Conservation (phyloP, 192 early-diverging fungal species). For the Linnemannia exigua region DNA sequence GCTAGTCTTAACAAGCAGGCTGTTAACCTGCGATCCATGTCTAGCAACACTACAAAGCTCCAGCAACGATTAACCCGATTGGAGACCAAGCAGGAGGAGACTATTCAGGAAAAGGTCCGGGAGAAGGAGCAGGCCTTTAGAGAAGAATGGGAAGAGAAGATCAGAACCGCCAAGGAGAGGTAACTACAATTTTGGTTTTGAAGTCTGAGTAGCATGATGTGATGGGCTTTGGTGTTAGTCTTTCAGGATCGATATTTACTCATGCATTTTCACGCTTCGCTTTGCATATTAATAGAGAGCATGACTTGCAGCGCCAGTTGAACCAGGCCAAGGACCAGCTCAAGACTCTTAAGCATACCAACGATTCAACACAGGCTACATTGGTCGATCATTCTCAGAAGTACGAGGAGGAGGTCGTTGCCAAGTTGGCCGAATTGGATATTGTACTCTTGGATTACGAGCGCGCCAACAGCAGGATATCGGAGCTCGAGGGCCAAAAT, state of each 20-base stretch:
- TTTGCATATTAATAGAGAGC: slow-evolving; percentile 65
- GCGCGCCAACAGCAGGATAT: slow-evolving; percentile 78
- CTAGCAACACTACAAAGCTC: slow-evolving; percentile 62
- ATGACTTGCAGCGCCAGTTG: slow-evolving; percentile 85
- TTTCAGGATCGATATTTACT: background rate
- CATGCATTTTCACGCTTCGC: background rate
- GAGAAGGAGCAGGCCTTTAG: slow-evolving; percentile 82
- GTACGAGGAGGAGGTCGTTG: slow-evolving; percentile 86
- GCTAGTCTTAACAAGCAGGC: slow-evolving; percentile 60
- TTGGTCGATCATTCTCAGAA: slow-evolving; percentile 73
- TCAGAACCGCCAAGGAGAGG: slow-evolving; percentile 85
- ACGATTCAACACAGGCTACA: slow-evolving; percentile 80
- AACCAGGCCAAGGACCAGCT: slow-evolving; percentile 85
- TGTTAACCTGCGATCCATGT: slow-evolving; percentile 57
- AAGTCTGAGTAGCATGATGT: background rate
- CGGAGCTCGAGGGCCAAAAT: slow-evolving; percentile 79
- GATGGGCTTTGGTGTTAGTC: background rate
- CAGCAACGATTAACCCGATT: slow-evolving; percentile 70
- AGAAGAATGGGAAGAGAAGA: slow-evolving; percentile 83
- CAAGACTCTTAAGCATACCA: slow-evolving; percentile 72
- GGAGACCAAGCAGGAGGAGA: slow-evolving; percentile 76
- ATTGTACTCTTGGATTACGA: slow-evolving; percentile 90
- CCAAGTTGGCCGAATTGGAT: slow-evolving; percentile 89
- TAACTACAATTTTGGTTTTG: slow-evolving; percentile 12
- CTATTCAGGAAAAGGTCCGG: slow-evolving; percentile 74